phyloP scores from a whole-genome alignment of 2,329 filamentous ascomycete genomes.

The Fusarium nurragi region DNA sequence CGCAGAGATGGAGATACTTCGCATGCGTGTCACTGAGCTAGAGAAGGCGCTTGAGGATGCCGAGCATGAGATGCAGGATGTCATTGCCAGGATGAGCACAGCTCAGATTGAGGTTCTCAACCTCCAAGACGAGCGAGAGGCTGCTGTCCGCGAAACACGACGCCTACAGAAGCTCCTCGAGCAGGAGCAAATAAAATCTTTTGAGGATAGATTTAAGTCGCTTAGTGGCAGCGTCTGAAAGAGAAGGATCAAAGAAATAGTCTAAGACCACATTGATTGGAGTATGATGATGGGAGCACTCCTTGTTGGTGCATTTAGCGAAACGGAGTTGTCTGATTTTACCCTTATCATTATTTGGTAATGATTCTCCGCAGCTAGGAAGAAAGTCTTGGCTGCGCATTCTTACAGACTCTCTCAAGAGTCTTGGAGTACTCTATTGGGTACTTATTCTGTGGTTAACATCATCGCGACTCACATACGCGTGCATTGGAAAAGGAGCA shows the following conservation, averaged over 20 bases:
- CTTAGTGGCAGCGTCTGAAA: conserved; percentile 44
- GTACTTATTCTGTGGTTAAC: conserved; percentile 22
- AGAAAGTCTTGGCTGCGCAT: conserved; percentile 11
- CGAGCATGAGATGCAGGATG: conserved; percentile 83
- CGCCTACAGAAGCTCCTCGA: conserved; percentile 74
- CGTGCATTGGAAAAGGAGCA: conserved; percentile 33
- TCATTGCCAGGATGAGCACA: conserved; percentile 80
- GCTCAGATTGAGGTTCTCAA: conserved; percentile 86
- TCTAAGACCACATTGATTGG: conserved; percentile 17
- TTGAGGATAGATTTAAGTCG: conserved; percentile 52
- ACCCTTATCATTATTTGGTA: conserved; percentile 34
- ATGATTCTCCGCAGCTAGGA: conserved; percentile 25
- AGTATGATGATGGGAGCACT: conserved; percentile 25
- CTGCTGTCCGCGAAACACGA: conserved; percentile 76
- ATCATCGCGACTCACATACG: conserved; percentile 18
- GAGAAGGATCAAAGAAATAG: conserved; percentile 9
- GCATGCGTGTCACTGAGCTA: conserved; percentile 82
- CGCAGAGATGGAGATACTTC: conserved; percentile 77
- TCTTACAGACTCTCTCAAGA: conserved; percentile 15
- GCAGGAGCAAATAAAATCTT: conserved; percentile 67
- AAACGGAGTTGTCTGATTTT: conserved; percentile 50
- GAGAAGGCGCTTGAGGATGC: conserved; percentile 71
- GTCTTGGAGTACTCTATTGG: conserved; percentile 27
- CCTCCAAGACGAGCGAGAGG: conserved; percentile 78
- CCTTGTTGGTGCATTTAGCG: conserved; percentile 49